A percentile compares a stretch with the other conserved stretches of the same genome.
phyloP scores from a whole-genome alignment of 441 rosid species.

The Rhodomyrtus psidioides region DNA sequence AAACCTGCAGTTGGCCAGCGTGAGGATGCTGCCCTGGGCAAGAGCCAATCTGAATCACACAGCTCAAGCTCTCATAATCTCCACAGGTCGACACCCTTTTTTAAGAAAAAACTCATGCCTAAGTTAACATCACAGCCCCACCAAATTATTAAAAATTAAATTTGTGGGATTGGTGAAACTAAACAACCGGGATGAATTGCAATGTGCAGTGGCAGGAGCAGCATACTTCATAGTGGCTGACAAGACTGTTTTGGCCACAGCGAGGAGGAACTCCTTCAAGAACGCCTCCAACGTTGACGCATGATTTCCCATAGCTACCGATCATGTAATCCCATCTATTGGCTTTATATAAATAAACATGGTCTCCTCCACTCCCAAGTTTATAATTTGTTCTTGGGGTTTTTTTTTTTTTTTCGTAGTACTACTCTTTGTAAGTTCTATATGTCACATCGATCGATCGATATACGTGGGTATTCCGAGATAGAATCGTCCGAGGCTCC shows the following conservation, averaged over 20 bases:
- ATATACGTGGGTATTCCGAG: not conserved
- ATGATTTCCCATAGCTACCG: not conserved
- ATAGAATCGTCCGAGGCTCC: not conserved
- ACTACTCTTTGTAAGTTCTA: not conserved
- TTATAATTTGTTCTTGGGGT: not conserved
- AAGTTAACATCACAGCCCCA: not conserved
- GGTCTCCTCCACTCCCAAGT: not conserved
- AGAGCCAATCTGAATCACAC: constrained; percentile 4
- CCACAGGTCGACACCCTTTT: not conserved
- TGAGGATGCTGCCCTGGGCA: constrained; percentile 8
- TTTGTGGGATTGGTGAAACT: not conserved
- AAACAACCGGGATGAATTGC: not conserved
- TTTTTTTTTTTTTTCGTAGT: not conserved
- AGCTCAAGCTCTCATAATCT: not conserved
- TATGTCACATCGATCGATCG: not conserved
- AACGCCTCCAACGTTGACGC: not conserved
- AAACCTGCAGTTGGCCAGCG: not conserved
- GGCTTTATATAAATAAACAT: not conserved
- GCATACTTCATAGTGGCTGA: not conserved
- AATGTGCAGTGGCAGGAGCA: not conserved
- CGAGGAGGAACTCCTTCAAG: not conserved
- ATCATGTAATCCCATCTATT: not conserved
- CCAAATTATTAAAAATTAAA: not conserved
- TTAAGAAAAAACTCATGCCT: not conserved
- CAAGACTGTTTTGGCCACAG: not conserved